Evolutionary conservation across 1,284 basidiomycete species (phyloP).

Genomic region (Pulveroboletus sp.): DNA sequence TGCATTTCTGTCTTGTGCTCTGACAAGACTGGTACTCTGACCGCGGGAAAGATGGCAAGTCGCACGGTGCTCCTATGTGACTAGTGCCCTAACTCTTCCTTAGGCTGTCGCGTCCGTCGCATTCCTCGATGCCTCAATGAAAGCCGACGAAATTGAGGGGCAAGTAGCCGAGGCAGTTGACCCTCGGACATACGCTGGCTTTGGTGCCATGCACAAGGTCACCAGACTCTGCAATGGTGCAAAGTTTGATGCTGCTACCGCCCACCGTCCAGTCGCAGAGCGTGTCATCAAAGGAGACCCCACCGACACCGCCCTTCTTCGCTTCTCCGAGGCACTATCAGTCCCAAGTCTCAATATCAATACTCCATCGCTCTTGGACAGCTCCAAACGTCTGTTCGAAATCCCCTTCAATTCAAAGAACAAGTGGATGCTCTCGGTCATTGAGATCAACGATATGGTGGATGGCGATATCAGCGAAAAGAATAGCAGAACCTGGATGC

Average conservation of each 20-base stretch:
- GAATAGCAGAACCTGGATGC: slow-evolving; percentile 37
- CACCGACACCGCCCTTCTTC: slow-evolving; percentile 63
- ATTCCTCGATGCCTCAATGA: slow-evolving; percentile 42
- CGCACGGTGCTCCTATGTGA: background rate
- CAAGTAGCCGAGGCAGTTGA: slow-evolving; percentile 19
- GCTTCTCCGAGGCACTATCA: slow-evolving; percentile 53
- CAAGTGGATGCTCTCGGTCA: slow-evolving; percentile 63
- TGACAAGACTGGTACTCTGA: slow-evolving; percentile 57
- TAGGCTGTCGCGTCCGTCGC: slow-evolving; percentile 46
- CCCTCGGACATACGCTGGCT: slow-evolving; percentile 20
- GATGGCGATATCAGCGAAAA: slow-evolving; percentile 16
- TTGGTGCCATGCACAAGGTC: slow-evolving; percentile 44
- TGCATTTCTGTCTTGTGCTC: slow-evolving; percentile 58
- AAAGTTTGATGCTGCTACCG: slow-evolving; percentile 47
- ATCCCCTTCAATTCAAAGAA: slow-evolving; percentile 67
- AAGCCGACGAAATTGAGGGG: slow-evolving; percentile 32
- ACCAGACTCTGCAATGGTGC: slow-evolving; percentile 65
- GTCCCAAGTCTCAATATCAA: slow-evolving; percentile 25
- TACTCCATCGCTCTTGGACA: slow-evolving; percentile 28
- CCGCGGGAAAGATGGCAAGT: slow-evolving; percentile 42
- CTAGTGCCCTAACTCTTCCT: background rate
- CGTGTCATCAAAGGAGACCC: slow-evolving; percentile 61
- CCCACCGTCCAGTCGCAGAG: slow-evolving; percentile 40
- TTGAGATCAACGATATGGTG: slow-evolving; percentile 17
- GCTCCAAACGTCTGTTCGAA: slow-evolving; percentile 41